Conservation (phyloP, 75 land plant species). For the Sequoiadendron giganteum region DNA sequence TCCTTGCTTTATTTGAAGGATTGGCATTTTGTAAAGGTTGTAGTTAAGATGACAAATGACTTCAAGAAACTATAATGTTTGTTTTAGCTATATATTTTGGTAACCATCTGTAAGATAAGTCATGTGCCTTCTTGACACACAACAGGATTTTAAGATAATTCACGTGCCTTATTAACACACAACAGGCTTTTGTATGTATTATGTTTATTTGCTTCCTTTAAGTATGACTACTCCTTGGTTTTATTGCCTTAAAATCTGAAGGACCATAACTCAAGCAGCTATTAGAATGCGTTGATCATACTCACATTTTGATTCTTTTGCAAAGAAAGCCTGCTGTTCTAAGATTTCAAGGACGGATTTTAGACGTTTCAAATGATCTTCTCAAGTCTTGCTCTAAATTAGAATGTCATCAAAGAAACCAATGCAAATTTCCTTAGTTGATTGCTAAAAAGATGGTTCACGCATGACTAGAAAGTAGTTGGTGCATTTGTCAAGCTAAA, state of each 20-base stretch:
- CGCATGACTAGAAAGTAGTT: too few species aligned
- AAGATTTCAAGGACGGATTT: too few species aligned
- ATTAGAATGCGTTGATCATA: neutral
- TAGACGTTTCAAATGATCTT: too few species aligned
- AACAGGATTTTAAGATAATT: neutral
- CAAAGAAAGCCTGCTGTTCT: too few species aligned
- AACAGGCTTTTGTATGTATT: neutral
- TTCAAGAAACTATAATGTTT: neutral
- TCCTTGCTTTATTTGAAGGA: constrained; percentile 73
- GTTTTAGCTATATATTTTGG: neutral
- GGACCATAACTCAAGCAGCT: neutral
- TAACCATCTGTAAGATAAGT: neutral
- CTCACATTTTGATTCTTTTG: too few species aligned
- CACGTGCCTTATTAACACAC: neutral
- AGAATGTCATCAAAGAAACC: too few species aligned
- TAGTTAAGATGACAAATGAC: neutral
- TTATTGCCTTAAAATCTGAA: neutral
- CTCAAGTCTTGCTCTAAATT: too few species aligned
- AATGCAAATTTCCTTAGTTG: too few species aligned
- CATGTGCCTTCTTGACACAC: neutral
- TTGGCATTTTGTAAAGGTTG: constrained; percentile 94
- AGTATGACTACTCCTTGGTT: neutral
- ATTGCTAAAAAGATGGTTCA: too few species aligned
- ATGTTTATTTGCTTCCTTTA: neutral
- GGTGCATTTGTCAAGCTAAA: too few species aligned